Percentiles rank a stretch among this genome's conserved stretches.
Conservation (phyloP, 371 early-diverging fungal genomes). For the Rhizopus arrhizus region DNA sequence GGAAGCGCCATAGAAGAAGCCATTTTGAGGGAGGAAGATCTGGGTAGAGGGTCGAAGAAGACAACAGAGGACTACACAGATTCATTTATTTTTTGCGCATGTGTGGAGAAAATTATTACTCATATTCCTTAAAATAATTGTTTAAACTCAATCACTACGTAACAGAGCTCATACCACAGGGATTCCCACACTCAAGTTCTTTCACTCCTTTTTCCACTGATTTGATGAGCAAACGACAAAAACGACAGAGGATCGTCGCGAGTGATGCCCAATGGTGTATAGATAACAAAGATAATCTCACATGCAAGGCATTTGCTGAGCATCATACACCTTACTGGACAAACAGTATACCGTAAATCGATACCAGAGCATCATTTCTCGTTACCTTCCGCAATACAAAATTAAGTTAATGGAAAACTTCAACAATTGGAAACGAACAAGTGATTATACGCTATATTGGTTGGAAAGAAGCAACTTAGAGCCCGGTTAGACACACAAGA, state of each 20-base stretch:
- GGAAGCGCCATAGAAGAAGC: too few relatives aligned
- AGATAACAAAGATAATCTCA: slow-evolving; percentile 14
- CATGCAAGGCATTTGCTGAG: slow-evolving; percentile 18
- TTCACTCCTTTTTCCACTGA: slow-evolving; percentile 9
- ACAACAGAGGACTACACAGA: too few relatives aligned
- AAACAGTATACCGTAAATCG: slow-evolving; percentile 18
- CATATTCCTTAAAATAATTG: slow-evolving; percentile 7
- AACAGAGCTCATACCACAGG: slow-evolving; percentile 5
- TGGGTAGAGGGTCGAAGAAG: too few relatives aligned
- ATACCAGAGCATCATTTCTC: slow-evolving; percentile 20
- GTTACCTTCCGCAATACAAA: slow-evolving; percentile 17
- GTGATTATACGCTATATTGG: slow-evolving; percentile 19
- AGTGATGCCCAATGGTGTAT: slow-evolving; percentile 17
- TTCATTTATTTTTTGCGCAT: too few relatives aligned
- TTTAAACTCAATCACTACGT: slow-evolving; percentile 1
- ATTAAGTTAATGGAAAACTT: slow-evolving; percentile 10
- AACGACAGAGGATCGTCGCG: slow-evolving; percentile 11
- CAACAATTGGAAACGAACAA: slow-evolving; percentile 18
- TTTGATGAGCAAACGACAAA: slow-evolving; percentile 14
- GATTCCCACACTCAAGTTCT: slow-evolving; percentile 11
- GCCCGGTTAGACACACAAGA: slow-evolving; percentile 16
- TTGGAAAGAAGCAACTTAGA: slow-evolving; percentile 15
- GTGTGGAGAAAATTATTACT: too few relatives aligned
- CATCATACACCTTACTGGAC: slow-evolving; percentile 13
- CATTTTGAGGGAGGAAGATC: too few relatives aligned